phyloP scores from a whole-genome alignment of 2,329 filamentous ascomycete species.

The Talaromyces piceae region DNA sequence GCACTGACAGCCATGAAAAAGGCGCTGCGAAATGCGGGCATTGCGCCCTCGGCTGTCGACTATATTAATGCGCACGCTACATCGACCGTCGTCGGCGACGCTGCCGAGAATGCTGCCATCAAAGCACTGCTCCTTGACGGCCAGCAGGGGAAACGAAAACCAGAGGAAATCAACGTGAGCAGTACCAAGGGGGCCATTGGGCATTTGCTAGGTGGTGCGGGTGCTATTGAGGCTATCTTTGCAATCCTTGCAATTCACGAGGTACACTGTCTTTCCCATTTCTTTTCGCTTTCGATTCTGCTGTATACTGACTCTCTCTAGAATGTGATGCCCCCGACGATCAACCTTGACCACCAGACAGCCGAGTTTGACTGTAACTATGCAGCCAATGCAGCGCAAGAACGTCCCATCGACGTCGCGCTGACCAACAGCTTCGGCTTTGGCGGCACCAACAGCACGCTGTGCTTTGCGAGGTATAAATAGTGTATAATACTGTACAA shows the following conservation, averaged over 20 bases:
- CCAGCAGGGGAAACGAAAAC: conserved; percentile 35
- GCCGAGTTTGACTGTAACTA: conserved; percentile 75
- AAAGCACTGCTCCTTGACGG: conserved; percentile 69
- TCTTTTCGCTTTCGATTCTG: background rate
- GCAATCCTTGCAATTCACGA: conserved; percentile 70
- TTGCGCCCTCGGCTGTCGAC: conserved; percentile 65
- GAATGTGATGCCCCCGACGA: conserved; percentile 74
- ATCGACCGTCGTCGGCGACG: conserved; percentile 75
- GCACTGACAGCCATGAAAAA: conserved; percentile 78
- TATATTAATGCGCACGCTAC: conserved; percentile 97
- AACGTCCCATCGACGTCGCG: conserved; percentile 63
- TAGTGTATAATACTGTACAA: conserved; percentile 10
- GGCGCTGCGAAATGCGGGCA: conserved; percentile 63
- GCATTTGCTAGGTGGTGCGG: conserved; percentile 84
- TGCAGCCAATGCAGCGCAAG: conserved; percentile 63
- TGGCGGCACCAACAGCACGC: conserved; percentile 86
- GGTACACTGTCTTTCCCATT: conserved; percentile 46
- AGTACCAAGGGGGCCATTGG: conserved; percentile 92
- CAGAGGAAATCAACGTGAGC: conserved; percentile 69
- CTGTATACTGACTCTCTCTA: conserved; percentile 31
- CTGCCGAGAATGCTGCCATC: conserved; percentile 80
- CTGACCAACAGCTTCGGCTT: conserved; percentile 97
- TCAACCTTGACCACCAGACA: conserved; percentile 66
- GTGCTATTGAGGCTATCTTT: conserved; percentile 84
- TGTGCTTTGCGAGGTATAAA: conserved; percentile 56